Evolutionary conservation across 2,329 filamentous ascomycete genomes (phyloP), one percentile per base, ranked within the genome.

Genomic region (Aspergillus arachidicola): DNA sequence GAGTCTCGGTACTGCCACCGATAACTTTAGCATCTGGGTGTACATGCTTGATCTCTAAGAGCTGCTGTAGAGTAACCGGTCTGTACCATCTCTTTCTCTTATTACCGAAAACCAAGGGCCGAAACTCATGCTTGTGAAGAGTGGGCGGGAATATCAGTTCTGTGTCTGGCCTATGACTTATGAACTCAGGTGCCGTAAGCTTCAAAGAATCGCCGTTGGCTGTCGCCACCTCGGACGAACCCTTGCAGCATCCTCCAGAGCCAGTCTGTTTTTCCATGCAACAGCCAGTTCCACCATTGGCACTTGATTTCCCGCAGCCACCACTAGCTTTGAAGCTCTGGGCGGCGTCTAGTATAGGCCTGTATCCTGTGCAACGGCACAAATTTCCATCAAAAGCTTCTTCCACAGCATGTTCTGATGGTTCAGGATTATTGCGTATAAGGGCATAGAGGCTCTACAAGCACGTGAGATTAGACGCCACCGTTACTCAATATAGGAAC

Each of bases 371-470:
- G 78, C 95, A 99, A 59, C 95, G 87, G 75, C 95, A 99, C 32
- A 98, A 81, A 69, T 99, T 99, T 0, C 95, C 95, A 76, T 99
- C 95, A 72, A 98, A 98, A 0, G 94, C 94, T 80, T 98, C 95
- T 78, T 99, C 95, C 38, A 98, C 86, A 34, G 96, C 92, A 69
- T 92, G 87, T 72, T 94, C 88, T 3, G 88, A 89, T 0, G 94
- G 94, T 23, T 85, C 84, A 4, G 89, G 84, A 68, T 94, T 91
- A 73, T 98, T 98, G 64, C 95, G 87, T 36, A 99, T 83, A 51
- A 98, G 84, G 6, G 95, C 95, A 78, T 99, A 99, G 61, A 98
- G 79, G 76, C 94, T 97, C 92, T 85, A 63, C 14, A 21, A 53
- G 14, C 19, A 55, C n/a, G 3, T 32, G 63, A 53, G 60, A 59